These are phyloP conservation scores for Posidonia australis DNA, from an alignment of 106 monocot species.

Conservation along the genomic window DNA sequence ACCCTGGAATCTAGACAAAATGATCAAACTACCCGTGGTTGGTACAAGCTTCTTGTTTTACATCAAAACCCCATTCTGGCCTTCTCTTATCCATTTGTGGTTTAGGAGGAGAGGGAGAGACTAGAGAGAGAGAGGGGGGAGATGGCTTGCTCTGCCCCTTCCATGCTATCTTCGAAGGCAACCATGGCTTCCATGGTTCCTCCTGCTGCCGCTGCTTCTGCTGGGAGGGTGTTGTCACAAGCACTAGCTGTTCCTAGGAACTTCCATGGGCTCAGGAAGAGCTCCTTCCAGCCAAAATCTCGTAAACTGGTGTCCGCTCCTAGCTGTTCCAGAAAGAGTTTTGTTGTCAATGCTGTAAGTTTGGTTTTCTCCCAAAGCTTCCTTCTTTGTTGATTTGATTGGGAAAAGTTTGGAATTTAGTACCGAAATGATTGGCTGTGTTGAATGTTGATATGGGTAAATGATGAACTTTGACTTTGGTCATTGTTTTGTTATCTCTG, in stretches of 20 bases:
- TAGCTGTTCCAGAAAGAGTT: constrained; percentile 31
- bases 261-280: constrained; percentile 34
- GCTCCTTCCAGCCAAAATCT: constrained; percentile 14
- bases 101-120: too few species aligned
- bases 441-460: too few species aligned
- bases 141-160: too few species aligned
- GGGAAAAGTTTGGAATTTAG: not conserved
- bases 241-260: constrained; percentile 23
- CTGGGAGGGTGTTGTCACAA: constrained; percentile 15
- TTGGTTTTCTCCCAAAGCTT: not conserved
- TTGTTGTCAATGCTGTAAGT: constrained; percentile 54
- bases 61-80: too few species aligned
- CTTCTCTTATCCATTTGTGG: too few species aligned
- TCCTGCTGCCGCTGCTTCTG: not conserved
- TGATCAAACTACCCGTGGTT: too few species aligned
- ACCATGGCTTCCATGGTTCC: not conserved
- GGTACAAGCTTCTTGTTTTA: too few species aligned
- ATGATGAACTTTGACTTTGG: too few species aligned
- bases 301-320: constrained; percentile 15
- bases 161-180: too few species aligned
- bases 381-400: not conserved
- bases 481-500: not conserved
- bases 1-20: too few species aligned
- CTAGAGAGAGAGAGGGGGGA: too few species aligned
- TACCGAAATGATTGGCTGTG: not conserved